Base-by-base conservation (phyloP, 2,329 filamentous ascomycete genomes). In the Fusarium vanettenii region DNA sequence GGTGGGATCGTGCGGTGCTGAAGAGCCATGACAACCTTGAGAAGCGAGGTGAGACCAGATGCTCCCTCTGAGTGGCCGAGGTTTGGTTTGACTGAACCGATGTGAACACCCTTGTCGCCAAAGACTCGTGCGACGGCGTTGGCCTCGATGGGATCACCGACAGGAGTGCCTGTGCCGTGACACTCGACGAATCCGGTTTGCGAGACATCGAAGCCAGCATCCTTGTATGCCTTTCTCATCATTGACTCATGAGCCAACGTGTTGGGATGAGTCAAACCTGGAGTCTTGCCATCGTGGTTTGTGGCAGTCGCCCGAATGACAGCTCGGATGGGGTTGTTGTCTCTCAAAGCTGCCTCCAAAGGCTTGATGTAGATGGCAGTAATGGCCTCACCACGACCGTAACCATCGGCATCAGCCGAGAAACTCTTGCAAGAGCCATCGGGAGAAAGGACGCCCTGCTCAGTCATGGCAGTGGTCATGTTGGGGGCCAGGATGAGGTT, bases 351-450 rank as follows among this genome's bases (percentile, higher is more conserved):
- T 39, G 83, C 81, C 13, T 79, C 75, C 0, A 88, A 75, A 1
- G 74, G 80, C 75, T 89, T 89, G 10, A 89, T 60, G 2, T 85
- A 73, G 5, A 89, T 57, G 6, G 81, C 78, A 0, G 74, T 83
- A 8, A 85, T 74, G 4, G 84, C 87, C 67, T 89, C 87, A 2
- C 84, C 87, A 11, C 86, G 80, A 0, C 80, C 85, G 63, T 88
- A 89, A 0, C 87, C 88, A 60, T 86, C 79, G 1, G 85, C 87
- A 7, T 75, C 70, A 9, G 80, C 76, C 45, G 86, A 84, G 57
- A 84, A 87, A 13, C 78, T 80, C 33, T 79, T 71, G 65, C 76
- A 80, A 1, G 64, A 72, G 8, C 78, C 77, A 16, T 70, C 70
- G 2, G 81, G 76, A 1, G 76, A 79, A 3, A 83, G 74, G 0